A percentile compares a stretch with the other conserved stretches of the same genome.
Conservation (phyloP, 345 rosid genomes). For the Eutrema yunnanense region DNA sequence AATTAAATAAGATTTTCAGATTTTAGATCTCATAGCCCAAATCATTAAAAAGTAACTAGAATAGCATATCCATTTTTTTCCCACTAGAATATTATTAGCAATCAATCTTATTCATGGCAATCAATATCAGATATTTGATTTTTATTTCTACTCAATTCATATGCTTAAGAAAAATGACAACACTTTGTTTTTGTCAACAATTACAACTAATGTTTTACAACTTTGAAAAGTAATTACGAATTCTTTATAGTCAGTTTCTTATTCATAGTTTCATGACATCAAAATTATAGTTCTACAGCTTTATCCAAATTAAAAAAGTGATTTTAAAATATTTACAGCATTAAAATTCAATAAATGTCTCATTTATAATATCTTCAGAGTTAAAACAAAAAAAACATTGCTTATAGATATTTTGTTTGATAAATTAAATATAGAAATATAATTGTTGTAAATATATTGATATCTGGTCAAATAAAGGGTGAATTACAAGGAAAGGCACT, state of each 20-base stretch:
- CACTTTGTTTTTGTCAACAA: background rate
- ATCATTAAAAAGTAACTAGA: background rate
- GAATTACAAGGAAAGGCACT: too few relatives aligned
- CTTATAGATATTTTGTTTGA: background rate
- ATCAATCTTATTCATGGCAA: slow-evolving; percentile 22
- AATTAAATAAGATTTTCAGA: background rate
- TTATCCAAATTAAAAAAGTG: background rate
- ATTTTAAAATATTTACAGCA: background rate
- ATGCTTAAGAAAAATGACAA: background rate
- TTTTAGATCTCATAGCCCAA: background rate
- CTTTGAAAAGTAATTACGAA: background rate
- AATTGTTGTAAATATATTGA: background rate
- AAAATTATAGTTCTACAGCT: background rate
- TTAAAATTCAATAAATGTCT: background rate
- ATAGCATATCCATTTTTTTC: slow-evolving; percentile 8
- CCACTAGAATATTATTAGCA: slow-evolving; percentile 1
- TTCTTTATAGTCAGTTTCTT: background rate
- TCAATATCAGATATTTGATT: background rate
- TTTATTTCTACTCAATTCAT: background rate
- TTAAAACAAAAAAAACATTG: background rate
- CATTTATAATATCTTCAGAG: background rate
- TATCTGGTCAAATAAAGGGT: background rate
- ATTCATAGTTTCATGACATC: background rate
- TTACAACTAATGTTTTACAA: background rate
- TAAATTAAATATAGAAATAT: background rate